A percentile compares a stretch with the other conserved stretches of the same genome.
Conservation (phyloP, 2,329 filamentous ascomycete species). For the Balansia obtecta region DNA sequence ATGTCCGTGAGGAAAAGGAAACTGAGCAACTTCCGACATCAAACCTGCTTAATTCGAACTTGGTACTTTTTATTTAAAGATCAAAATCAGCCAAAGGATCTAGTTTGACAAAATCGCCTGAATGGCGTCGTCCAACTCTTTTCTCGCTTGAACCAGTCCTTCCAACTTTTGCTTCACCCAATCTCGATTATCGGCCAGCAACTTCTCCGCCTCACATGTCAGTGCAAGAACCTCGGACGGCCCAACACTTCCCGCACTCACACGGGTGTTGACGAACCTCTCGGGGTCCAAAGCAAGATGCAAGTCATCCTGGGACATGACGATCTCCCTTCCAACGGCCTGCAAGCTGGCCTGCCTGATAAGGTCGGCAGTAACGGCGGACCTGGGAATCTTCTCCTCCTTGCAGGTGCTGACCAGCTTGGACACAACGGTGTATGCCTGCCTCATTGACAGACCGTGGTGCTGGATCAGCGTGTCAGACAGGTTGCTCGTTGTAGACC, state of each 20-base stretch:
- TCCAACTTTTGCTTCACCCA: not conserved
- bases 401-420: not conserved
- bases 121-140: not conserved
- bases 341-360: not conserved
- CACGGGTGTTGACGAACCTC: not conserved
- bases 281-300: not conserved
- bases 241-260: not conserved
- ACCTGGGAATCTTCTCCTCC: not conserved
- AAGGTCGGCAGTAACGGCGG: not conserved
- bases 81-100: not conserved
- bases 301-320: not conserved
- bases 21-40: no score
- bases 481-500: not conserved
- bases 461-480: not conserved
- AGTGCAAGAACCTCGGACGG: not conserved
- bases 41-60: no score
- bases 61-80: no score
- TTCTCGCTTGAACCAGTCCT: not conserved
- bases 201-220: not conserved
- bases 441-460: not conserved
- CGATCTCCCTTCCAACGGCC: not conserved
- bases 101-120: not conserved
- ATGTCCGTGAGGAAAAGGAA: no score
- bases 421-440: not conserved
- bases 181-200: not conserved